Evolutionary conservation across 2,329 filamentous ascomycete genomes (phyloP), one percentile per base, ranked within the genome.

Genomic region (Colletotrichum simmondsii): DNA sequence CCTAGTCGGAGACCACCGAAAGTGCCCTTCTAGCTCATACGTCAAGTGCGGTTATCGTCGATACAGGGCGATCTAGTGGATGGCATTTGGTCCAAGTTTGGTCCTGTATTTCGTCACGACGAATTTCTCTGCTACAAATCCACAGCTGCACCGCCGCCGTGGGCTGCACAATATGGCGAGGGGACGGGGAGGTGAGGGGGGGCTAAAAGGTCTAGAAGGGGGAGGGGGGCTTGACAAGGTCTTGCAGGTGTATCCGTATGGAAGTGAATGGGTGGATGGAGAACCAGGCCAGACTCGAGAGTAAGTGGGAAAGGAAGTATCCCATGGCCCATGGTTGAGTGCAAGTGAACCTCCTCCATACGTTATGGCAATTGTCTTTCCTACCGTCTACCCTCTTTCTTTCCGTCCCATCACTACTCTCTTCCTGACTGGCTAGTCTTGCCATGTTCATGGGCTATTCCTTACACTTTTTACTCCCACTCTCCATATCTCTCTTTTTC

Each of bases 121-220:
- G 61, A 73, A 65, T 73, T 58, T 73, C 66, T 73, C 61, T 71
- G 71, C 66, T 73, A 73, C 71, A 72, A 72, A 56, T 8, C 70
- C 70, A 72, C 70, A 72, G 8, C 60, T 72, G 66, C 70, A 72
- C 60, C 60, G 70, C 70, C 70, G 70, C 70, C 32, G 54, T 22
- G 35, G 46, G 49, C 67, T 54, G 70, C 49, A 49, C 57, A 61
- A 49, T 70, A 72, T 57, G 54, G 54, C 60, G 70, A 64, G 32
- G 11, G 42, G 32, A 63, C 58, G 65, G 35, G 57, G 30, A 56
- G 30, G 30, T 22, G 42, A 49, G 10, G n/a, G 54, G 59, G 60
- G 70, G 14, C 46, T 19, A 49, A 37, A 61, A 60, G 66, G 35
- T 57, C 56, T 70, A 70, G 70, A 72, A 70, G 66, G 32, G 66